Evolutionary conservation across 768 basidiomycete species (phyloP).

Genomic region (Lepiota venenata): DNA sequence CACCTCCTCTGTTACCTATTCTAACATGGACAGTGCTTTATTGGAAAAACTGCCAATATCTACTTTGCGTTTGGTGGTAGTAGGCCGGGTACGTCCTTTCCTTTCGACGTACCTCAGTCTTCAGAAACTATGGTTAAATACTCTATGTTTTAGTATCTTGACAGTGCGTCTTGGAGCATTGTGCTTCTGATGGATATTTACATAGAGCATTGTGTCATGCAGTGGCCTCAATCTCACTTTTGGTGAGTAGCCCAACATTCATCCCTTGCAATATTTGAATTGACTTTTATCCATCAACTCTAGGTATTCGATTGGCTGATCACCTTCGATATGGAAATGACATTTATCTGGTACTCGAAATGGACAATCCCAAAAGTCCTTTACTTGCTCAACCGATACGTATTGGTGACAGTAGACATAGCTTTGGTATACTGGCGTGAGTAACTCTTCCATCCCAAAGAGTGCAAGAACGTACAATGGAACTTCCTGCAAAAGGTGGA

Average conservation of each 20-base stretch:
- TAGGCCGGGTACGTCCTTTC: not conserved
- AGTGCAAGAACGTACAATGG: no score
- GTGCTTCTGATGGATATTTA: no score
- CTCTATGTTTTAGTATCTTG: not conserved
- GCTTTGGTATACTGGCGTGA: conserved; percentile 14
- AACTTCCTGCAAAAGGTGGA: no score
- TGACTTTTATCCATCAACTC: not conserved
- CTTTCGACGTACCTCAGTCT: not conserved
- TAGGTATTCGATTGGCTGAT: conserved; percentile 16
- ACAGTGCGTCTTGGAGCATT: not conserved
- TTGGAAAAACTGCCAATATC: no score
- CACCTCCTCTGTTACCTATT: no score
- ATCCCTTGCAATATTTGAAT: not conserved
- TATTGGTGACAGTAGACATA: conserved; percentile 18
- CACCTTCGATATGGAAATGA: conserved; percentile 18
- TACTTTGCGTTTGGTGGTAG: not conserved
- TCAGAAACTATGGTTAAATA: not conserved
- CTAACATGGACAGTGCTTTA: no score
- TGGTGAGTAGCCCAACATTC: not conserved
- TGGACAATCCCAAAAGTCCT: conserved; percentile 21
- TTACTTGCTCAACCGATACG: conserved; percentile 23
- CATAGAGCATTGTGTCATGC: no score
- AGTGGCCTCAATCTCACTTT: not conserved
- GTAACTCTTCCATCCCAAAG: not conserved
- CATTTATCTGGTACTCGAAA: conserved; percentile 19